Percentiles rank a stretch among this genome's conserved stretches.
Conservation (phyloP, 2,329 filamentous ascomycete genomes). For the Talaromyces sp. region DNA sequence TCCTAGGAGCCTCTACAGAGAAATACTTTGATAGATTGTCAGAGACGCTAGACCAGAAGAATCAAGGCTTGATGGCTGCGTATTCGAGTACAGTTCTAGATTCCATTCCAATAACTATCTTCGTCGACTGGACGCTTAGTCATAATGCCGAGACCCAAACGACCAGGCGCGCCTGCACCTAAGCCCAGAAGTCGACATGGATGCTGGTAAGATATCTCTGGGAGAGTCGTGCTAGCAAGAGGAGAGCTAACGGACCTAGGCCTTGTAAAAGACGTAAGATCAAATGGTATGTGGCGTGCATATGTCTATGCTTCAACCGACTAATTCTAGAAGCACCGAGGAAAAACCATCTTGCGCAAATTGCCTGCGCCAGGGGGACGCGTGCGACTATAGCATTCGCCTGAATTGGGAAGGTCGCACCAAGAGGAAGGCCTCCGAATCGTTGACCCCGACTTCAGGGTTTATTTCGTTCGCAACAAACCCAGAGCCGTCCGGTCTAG, state of each 20-base stretch:
- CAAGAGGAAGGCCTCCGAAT: slow-evolving; percentile 52
- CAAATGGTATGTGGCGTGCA: slow-evolving; percentile 58
- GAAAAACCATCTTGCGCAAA: slow-evolving; percentile 70
- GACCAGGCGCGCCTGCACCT: slow-evolving; percentile 59
- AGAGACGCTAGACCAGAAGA: slow-evolving; percentile 6
- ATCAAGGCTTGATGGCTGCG: slow-evolving; percentile 17
- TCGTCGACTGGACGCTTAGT: slow-evolving; percentile 6
- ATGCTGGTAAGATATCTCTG: slow-evolving; percentile 56
- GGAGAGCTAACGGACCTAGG: slow-evolving; percentile 44
- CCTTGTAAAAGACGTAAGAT: slow-evolving; percentile 76
- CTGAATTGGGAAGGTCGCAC: slow-evolving; percentile 76
- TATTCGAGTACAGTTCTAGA: background rate
- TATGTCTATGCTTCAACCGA: background rate
- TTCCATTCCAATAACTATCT: background rate
- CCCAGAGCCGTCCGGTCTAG: background rate
- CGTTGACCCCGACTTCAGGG: slow-evolving; percentile 26
- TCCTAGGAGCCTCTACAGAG: slow-evolving; percentile 16
- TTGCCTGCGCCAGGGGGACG: slow-evolving; percentile 67
- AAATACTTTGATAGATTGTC: slow-evolving; percentile 14
- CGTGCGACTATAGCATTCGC: slow-evolving; percentile 76
- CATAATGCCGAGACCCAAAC: slow-evolving; percentile 64
- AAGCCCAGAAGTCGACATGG: slow-evolving; percentile 66
- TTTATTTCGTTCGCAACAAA: slow-evolving; percentile 7
- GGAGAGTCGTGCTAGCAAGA: background rate
- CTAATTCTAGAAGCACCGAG: slow-evolving; percentile 55